Percentiles rank a stretch among this genome's conserved stretches.
These are phyloP conservation scores for Ceratocystis cubensis DNA, from an alignment of 2,329 filamentous ascomycete species.

Conservation along the genomic window DNA sequence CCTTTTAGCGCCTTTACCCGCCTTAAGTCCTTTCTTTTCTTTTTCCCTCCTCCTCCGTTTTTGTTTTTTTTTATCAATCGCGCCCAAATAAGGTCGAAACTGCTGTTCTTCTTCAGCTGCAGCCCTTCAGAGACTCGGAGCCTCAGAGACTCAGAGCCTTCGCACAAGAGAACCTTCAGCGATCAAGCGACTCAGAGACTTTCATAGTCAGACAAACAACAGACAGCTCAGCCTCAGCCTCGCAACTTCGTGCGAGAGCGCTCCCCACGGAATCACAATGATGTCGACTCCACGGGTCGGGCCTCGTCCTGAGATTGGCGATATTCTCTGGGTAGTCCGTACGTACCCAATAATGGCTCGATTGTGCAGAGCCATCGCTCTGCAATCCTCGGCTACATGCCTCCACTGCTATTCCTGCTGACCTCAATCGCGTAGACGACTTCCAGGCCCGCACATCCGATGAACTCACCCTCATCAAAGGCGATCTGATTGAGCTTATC, in stretches of 20 bases:
- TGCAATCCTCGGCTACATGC: neutral
- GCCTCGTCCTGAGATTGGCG: constrained; percentile 46
- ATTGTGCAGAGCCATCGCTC: too few species aligned
- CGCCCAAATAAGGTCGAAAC: constrained; percentile 22
- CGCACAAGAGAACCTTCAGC: neutral
- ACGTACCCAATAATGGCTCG: constrained; percentile 29
- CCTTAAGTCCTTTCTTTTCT: neutral
- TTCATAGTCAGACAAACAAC: neutral
- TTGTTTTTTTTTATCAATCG: constrained; percentile 15
- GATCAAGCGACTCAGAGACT: too few species aligned
- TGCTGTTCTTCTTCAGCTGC: constrained; percentile 21
- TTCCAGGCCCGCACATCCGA: constrained; percentile 85
- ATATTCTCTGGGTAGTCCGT: constrained; percentile 61
- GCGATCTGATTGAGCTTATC: constrained; percentile 69
- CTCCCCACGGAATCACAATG: constrained; percentile 21
- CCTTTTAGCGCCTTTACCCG: neutral
- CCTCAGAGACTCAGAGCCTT: neutral
- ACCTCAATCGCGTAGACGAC: constrained; percentile 50
- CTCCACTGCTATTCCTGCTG: constrained; percentile 4
- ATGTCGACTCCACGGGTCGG: constrained; percentile 33
- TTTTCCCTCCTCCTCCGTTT: neutral
- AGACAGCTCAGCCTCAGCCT: neutral
- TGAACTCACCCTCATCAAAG: constrained; percentile 78
- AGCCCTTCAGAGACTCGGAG: constrained; percentile 22
- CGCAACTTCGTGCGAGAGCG: too few species aligned